Evolutionary conservation across 2,329 filamentous ascomycete species (phyloP).

Genomic region (Diaporthe velutina): DNA sequence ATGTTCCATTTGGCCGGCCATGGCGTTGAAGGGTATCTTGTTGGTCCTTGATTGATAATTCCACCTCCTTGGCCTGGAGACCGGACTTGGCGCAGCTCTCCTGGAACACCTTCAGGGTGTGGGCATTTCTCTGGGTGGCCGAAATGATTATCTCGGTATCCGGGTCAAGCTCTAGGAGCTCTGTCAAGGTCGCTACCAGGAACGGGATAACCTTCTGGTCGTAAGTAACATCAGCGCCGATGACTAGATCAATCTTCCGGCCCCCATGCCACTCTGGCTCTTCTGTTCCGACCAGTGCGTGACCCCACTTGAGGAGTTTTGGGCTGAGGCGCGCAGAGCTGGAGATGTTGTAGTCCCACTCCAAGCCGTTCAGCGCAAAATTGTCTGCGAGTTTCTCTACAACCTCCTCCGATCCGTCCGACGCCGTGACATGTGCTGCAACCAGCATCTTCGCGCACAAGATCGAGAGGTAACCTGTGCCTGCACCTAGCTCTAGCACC

Average conservation of each 20-base stretch:
- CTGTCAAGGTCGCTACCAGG: constrained; percentile 73
- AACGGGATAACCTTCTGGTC: constrained; percentile 73
- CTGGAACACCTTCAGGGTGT: constrained; percentile 24
- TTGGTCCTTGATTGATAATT: constrained; percentile 18
- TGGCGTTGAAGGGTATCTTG: neutral
- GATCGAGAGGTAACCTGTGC: constrained; percentile 82
- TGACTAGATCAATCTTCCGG: constrained; percentile 69
- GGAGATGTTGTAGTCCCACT: constrained; percentile 46
- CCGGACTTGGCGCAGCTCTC: constrained; percentile 22
- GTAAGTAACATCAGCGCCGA: constrained; percentile 86
- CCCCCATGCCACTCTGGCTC: constrained; percentile 65
- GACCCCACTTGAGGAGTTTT: constrained; percentile 75
- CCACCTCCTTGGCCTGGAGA: constrained; percentile 1
- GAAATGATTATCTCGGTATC: constrained; percentile 73
- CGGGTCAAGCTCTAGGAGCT: constrained; percentile 71
- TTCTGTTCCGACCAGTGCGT: constrained; percentile 69
- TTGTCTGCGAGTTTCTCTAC: constrained; percentile 77
- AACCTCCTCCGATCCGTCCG: constrained; percentile 81
- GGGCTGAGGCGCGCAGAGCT: constrained; percentile 58
- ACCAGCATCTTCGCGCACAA: constrained; percentile 77
- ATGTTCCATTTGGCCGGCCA: neutral
- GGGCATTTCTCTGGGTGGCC: constrained; percentile 75
- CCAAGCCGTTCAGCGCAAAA: constrained; percentile 75
- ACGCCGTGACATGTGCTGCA: constrained; percentile 72
- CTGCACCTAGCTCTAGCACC: constrained; percentile 80